Percentiles rank a stretch among this genome's conserved stretches.
These are phyloP conservation scores for Alternaria infectoria DNA, from an alignment of 2,329 filamentous ascomycete species.

Conservation along the genomic window DNA sequence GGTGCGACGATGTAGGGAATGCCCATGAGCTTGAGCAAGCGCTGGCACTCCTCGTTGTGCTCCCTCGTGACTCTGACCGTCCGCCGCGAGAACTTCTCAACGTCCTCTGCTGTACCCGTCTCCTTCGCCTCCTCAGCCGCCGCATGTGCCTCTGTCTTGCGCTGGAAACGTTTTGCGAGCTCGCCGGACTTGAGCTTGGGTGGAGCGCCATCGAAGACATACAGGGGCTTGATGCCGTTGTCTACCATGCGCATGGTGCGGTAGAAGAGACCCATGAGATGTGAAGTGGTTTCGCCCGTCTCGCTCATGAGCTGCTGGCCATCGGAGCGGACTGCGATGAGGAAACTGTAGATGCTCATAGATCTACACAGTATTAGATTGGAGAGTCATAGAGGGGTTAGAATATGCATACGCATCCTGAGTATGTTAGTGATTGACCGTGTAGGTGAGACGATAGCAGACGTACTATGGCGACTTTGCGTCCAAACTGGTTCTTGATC, in stretches of 20 bases:
- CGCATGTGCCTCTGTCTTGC: conserved; percentile 90
- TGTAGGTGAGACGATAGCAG: background rate
- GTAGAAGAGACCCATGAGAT: conserved; percentile 99
- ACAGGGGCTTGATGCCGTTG: conserved; percentile 97
- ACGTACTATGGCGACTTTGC: conserved; percentile 94
- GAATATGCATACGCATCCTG: conserved; percentile 54
- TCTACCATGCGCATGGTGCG: conserved; percentile 97
- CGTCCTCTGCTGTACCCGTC: conserved; percentile 94
- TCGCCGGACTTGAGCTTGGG: conserved; percentile 98
- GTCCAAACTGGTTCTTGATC: conserved; percentile 98
- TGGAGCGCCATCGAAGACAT: conserved; percentile 96
- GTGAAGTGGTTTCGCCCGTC: conserved; percentile 93
- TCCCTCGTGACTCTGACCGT: conserved; percentile 95
- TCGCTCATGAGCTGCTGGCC: conserved; percentile 97
- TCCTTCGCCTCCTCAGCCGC: conserved; percentile 95
- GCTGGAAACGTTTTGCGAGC: conserved; percentile 92
- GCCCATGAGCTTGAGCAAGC: conserved; percentile 90
- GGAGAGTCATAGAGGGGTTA: background rate
- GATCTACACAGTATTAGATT: conserved; percentile 62
- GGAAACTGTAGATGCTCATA: conserved; percentile 99
- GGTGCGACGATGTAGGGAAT: conserved; percentile 94
- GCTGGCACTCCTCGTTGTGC: conserved; percentile 94
- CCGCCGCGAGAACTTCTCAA: conserved; percentile 94
- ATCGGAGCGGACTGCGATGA: conserved; percentile 95
- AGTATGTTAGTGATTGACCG: conserved; percentile 27